Conservation (phyloP, 2,329 filamentous ascomycete species). For the Pseudogymnoascus sp. region DNA sequence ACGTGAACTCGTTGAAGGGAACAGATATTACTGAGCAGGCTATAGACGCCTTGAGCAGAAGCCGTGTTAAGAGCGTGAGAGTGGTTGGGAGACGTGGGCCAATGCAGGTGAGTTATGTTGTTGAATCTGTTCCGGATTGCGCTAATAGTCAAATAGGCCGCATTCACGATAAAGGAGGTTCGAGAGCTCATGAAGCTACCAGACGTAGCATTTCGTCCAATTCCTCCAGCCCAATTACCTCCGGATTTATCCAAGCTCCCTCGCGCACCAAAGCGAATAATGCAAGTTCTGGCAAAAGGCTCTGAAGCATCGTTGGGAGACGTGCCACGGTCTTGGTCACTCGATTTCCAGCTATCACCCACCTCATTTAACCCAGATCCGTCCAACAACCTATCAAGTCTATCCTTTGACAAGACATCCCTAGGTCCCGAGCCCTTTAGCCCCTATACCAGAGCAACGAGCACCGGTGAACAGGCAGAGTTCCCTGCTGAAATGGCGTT, state of each 20-base stretch:
- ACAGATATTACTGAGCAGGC: constrained; percentile 90
- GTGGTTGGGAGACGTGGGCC: constrained; percentile 87
- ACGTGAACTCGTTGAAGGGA: constrained; percentile 63
- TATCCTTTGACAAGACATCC: constrained; percentile 58
- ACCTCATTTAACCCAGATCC: constrained; percentile 46
- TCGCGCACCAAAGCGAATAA: constrained; percentile 66
- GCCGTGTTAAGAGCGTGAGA: constrained; percentile 69
- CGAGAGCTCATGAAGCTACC: constrained; percentile 78
- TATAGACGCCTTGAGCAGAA: constrained; percentile 63
- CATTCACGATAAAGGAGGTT: constrained; percentile 92
- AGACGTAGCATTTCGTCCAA: constrained; percentile 61
- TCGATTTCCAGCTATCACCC: constrained; percentile 81
- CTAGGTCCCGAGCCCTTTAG: constrained; percentile 50
- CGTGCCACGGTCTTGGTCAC: constrained; percentile 65
- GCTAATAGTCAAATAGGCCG: constrained; percentile 48
- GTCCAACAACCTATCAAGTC: constrained; percentile 45
- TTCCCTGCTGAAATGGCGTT: constrained; percentile 70
- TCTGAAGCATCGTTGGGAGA: constrained; percentile 41
- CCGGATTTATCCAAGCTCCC: constrained; percentile 61
- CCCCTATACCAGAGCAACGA: constrained; percentile 40
- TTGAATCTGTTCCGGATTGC: too few relatives aligned
- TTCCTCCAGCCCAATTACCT: constrained; percentile 61
- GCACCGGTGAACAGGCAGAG: constrained; percentile 42
- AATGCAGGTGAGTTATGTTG: constrained; percentile 56
- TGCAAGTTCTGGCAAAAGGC: constrained; percentile 74